phyloP scores from a whole-genome alignment of 768 basidiomycete species.

The Paxillus involutus region DNA sequence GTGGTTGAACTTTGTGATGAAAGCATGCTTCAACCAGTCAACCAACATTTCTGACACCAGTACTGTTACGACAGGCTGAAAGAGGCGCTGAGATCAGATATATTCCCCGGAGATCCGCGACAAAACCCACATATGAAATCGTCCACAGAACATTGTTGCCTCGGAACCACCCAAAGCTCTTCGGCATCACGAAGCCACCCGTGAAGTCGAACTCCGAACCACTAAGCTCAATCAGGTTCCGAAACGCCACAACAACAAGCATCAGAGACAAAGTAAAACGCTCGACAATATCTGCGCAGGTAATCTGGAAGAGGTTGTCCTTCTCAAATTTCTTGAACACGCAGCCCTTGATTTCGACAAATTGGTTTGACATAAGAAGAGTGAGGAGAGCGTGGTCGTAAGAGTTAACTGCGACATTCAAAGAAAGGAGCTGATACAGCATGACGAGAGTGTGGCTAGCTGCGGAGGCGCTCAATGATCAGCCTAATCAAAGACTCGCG shows the following conservation, averaged over 20 bases:
- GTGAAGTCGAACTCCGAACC: slow-evolving; percentile 83
- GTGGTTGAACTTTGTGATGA: slow-evolving; percentile 99
- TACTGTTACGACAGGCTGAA: slow-evolving; percentile 88
- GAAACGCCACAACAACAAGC: slow-evolving; percentile 87
- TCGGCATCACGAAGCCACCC: slow-evolving; percentile 71
- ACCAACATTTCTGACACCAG: slow-evolving; percentile 90
- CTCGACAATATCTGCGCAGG: slow-evolving; percentile 98
- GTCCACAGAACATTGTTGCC: slow-evolving; percentile 82
- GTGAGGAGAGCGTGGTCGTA: slow-evolving; percentile 96
- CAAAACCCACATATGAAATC: slow-evolving; percentile 77
- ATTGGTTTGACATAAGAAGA: slow-evolving; percentile 94
- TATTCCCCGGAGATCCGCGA: neutral
- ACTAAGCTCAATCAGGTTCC: slow-evolving; percentile 92
- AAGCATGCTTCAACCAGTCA: slow-evolving; percentile 99
- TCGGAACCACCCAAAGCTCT: slow-evolving; percentile 82
- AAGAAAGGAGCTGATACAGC: slow-evolving; percentile 90
- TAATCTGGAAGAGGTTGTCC: slow-evolving; percentile 97
- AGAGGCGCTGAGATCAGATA: neutral
- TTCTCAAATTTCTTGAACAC: slow-evolving; percentile 99
- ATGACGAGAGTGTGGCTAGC: slow-evolving; percentile 91
- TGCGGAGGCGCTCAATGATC: slow-evolving; percentile 28
- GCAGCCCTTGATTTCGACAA: slow-evolving; percentile 98
- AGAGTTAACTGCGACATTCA: slow-evolving; percentile 98
- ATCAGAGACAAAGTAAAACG: slow-evolving; percentile 91
- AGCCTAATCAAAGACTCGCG: neutral